These are phyloP conservation scores for Emmonsiellopsis sp. DNA, from an alignment of 2,329 filamentous ascomycete genomes.

Conservation along the genomic window DNA sequence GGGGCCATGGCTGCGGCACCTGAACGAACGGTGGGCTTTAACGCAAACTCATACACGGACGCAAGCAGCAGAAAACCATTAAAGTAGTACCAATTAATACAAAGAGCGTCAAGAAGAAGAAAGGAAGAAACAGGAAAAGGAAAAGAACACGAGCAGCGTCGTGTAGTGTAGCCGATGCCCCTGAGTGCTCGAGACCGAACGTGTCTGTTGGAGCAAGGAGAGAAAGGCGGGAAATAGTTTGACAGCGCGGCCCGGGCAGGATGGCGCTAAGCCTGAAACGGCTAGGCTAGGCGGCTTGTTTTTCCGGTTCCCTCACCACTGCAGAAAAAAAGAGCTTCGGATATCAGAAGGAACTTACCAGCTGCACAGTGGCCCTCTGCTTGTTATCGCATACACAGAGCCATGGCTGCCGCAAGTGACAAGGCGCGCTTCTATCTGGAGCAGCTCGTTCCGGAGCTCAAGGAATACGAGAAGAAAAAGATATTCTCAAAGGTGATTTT, in stretches of 20 bases:
- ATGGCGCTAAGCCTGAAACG: background rate
- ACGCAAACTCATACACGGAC: background rate
- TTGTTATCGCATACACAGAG: background rate
- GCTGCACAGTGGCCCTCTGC: background rate
- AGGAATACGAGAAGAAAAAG: conserved; percentile 83
- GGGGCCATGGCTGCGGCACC: conserved; percentile 44
- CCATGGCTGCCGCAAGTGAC: conserved; percentile 77
- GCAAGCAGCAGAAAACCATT: conserved; percentile 12
- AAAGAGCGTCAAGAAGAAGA: conserved; percentile 9
- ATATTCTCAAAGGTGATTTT: conserved; percentile 66
- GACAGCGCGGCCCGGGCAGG: too few species aligned
- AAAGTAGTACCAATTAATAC: conserved; percentile 15
- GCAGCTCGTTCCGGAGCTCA: conserved; percentile 81
- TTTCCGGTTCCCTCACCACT: background rate
- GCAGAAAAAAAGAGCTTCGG: too few species aligned
- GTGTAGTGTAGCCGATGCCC: background rate
- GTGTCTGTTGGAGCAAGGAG: background rate
- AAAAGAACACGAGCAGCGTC: background rate
- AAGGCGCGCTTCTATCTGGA: conserved; percentile 95
- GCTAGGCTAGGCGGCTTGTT: background rate
- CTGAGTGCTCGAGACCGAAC: background rate
- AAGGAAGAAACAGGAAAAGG: conserved; percentile 3
- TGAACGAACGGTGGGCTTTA: conserved; percentile 9
- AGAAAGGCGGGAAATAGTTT: too few species aligned
- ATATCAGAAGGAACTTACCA: background rate